Evolutionary conservation across 2,329 filamentous ascomycete genomes (phyloP), one percentile per base, ranked within the genome.

Genomic region (Fusarium nelsonii): DNA sequence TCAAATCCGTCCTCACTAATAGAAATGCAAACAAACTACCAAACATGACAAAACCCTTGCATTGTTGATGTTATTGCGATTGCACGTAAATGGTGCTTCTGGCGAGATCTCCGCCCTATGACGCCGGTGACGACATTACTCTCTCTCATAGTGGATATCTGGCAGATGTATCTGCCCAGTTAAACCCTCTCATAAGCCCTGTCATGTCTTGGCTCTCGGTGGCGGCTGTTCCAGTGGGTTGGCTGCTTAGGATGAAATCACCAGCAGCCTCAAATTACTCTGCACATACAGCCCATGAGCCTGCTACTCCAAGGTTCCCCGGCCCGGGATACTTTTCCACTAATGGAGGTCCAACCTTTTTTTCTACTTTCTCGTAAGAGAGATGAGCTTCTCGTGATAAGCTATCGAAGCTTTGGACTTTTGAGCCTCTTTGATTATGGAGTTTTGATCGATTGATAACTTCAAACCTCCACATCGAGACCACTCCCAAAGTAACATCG

Each of bases 41-140:
- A 30, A 45, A 39, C 18, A 58, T 45, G 46, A 66, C 51, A 53
- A 26, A 45, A 70, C 46, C 44, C 46, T 50, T 70, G 49, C 46
- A 54, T 53, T 50, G 37, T 44, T 36, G 34, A 45, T 46, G 28
- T 45, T 44, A 39, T 39, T 44, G 28, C n/a, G 11, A 50, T 58
- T 37, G 37, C n/a, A 32, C 12, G 28, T 48, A 58, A 67, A 68
- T 55, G 32, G 57, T 67, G 52, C 66, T 63, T 43, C 46, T 52
- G 56, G 32, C 57, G 57, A 71, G 65, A 72, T 70, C 69, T 72
- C 68, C 59, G 51, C 37, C 53, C 60, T 74, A 76, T 76, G 74
- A 76, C 74, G 74, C 70, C 63, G 41, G 62, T 55, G 61, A 68
- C 66, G 74, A 76, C 74, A 74, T 76, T 70, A 76, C 68, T 45